phyloP scores from a whole-genome alignment of 1,139 yeast genomes.

The Geotrichum aggregatum region DNA sequence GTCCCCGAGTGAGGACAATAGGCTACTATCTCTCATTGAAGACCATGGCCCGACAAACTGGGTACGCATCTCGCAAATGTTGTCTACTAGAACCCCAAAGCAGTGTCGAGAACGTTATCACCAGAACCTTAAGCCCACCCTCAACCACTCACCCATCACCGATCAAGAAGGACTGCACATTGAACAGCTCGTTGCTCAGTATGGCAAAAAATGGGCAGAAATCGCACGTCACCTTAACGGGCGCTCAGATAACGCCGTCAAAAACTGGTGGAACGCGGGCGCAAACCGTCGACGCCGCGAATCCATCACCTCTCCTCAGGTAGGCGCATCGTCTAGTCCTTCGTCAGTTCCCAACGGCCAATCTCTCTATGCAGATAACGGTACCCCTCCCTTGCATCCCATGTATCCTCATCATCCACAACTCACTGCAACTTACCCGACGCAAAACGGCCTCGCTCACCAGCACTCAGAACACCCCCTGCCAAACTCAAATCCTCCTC shows the following conservation, averaged over 20 bases:
- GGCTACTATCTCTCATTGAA: conserved; percentile 63
- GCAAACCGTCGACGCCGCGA: conserved; percentile 72
- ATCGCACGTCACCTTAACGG: conserved; percentile 85
- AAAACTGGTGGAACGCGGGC: conserved; percentile 97
- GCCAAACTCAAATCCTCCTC: neutral
- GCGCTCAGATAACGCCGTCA: conserved; percentile 83
- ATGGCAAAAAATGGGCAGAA: conserved; percentile 94
- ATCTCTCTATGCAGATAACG: neutral
- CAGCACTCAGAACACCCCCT: conserved; percentile 1
- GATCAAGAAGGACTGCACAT: conserved; percentile 79
- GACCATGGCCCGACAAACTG: conserved; percentile 84
- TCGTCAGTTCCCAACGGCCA: neutral
- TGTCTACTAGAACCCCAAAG: conserved; percentile 80
- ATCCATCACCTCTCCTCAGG: conserved; percentile 27
- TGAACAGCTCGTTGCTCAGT: conserved; percentile 69
- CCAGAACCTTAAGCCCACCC: conserved; percentile 80
- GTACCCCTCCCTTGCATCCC: conserved; percentile 1
- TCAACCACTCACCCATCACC: conserved; percentile 78
- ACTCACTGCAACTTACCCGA: conserved; percentile 8
- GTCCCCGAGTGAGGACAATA: conserved; percentile 81
- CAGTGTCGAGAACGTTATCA: conserved; percentile 92
- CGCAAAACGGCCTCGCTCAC: neutral
- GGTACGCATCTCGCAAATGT: conserved; percentile 75
- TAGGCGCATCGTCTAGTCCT: conserved; percentile 18
- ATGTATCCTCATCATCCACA: conserved; percentile 14